A percentile compares a stretch with the other conserved stretches of the same genome.
Conservation (phyloP, 257 asterid species). For the Echium plantagineum region DNA sequence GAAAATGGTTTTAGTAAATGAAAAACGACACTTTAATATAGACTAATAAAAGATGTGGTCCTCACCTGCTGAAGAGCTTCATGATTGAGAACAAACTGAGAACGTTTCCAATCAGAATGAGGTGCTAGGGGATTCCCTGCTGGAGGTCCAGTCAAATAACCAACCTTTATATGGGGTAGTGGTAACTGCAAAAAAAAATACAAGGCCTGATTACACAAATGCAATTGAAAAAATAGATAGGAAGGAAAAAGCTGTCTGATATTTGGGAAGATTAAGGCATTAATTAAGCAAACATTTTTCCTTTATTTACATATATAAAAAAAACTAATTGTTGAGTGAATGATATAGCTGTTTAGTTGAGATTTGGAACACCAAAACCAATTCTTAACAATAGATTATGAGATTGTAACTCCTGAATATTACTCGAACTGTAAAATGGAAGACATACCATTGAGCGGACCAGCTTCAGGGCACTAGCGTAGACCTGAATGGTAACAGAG, state of each 20-base stretch:
- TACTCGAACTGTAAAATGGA: slow-evolving; percentile 5
- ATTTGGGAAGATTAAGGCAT: neutral
- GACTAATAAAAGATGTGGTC: neutral
- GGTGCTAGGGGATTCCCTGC: slow-evolving; percentile 82
- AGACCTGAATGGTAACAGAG: slow-evolving; percentile 51
- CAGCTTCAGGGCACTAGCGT: slow-evolving; percentile 93
- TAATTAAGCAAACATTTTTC: neutral
- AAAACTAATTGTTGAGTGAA: neutral
- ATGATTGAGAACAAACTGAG: slow-evolving; percentile 74
- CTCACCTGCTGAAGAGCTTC: slow-evolving; percentile 90
- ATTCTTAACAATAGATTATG: neutral
- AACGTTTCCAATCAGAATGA: slow-evolving; percentile 86
- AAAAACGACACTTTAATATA: neutral
- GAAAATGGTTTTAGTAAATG: neutral
- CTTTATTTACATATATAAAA: too few species aligned
- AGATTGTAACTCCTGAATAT: neutral
- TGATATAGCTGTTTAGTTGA: neutral
- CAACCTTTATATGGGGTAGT: slow-evolving; percentile 81
- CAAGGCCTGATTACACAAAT: neutral
- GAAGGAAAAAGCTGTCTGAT: too few species aligned
- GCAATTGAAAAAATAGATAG: neutral
- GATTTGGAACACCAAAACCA: neutral
- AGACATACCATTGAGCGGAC: slow-evolving; percentile 84
- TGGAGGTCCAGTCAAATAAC: slow-evolving; percentile 90
- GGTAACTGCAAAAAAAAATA: slow-evolving; percentile 65